Evolutionary conservation across 805 yeast genomes (phyloP).

Genomic region (Ogataea degrootiae): DNA sequence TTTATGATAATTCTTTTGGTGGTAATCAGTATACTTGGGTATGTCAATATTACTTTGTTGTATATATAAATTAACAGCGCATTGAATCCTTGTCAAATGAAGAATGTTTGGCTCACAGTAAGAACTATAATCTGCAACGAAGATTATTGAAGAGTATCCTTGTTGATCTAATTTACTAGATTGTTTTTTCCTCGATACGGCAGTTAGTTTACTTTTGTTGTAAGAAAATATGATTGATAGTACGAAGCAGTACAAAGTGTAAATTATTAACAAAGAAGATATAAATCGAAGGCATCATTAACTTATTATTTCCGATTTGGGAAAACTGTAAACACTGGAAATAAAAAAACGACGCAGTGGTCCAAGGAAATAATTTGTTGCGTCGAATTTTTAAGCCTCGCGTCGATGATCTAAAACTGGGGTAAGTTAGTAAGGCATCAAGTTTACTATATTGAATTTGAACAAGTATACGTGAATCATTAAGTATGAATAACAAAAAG

Average conservation of each 20-base stretch:
- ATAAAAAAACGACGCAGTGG: not conserved
- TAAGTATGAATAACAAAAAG: too few relatives aligned
- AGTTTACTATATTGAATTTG: too few relatives aligned
- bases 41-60: not conserved
- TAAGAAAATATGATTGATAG: too few relatives aligned
- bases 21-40: not conserved
- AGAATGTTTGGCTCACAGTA: too few relatives aligned
- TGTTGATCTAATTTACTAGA: not conserved
- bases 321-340: constrained; percentile 12
- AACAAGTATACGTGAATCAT: too few relatives aligned
- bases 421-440: too few relatives aligned
- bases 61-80: not conserved
- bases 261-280: not conserved
- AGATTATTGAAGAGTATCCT: not conserved
- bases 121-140: not conserved
- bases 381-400: not conserved
- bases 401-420: not conserved
- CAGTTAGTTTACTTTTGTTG: too few relatives aligned
- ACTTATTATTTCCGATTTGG: constrained; percentile 2
- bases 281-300: too few relatives aligned
- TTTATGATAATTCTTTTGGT: not conserved
- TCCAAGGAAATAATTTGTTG: not conserved
- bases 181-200: not conserved
- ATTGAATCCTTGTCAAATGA: too few relatives aligned
- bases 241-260: not conserved